phyloP scores from a whole-genome alignment of 345 rosid species.

The Crucihimalaya himalaica region DNA sequence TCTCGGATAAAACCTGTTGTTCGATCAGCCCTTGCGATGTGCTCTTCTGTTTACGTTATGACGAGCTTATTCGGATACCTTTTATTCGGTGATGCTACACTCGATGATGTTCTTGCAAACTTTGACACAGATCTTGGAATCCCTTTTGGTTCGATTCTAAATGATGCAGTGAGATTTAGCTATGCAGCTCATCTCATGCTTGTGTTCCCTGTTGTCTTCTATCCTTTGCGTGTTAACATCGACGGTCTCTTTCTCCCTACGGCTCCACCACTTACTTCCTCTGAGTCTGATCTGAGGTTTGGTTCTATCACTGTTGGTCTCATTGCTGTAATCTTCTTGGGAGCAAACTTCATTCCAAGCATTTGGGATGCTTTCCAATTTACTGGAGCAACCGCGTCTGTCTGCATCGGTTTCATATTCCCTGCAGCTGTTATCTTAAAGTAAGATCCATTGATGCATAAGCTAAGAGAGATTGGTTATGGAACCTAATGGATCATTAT shows the following conservation, averaged over 20 bases:
- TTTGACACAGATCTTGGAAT: slow-evolving; percentile 78
- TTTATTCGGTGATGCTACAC: slow-evolving; percentile 76
- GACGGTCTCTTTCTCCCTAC: slow-evolving; percentile 86
- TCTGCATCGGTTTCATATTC: slow-evolving; percentile 92
- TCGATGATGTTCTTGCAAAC: slow-evolving; percentile 91
- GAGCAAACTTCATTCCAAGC: slow-evolving; percentile 91
- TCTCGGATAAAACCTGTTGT: slow-evolving; percentile 69
- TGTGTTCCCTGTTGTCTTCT: slow-evolving; percentile 87
- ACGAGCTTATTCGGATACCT: slow-evolving; percentile 89
- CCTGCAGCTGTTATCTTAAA: slow-evolving; percentile 82
- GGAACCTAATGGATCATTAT: background rate
- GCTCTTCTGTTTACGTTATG: slow-evolving; percentile 72
- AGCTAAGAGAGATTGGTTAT: background rate
- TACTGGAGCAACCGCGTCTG: slow-evolving; percentile 93
- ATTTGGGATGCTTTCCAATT: slow-evolving; percentile 98
- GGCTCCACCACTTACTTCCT: slow-evolving; percentile 55
- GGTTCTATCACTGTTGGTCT: slow-evolving; percentile 61
- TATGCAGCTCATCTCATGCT: slow-evolving; percentile 91
- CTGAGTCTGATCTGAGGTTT: slow-evolving; percentile 59
- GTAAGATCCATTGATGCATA: slow-evolving; percentile 44
- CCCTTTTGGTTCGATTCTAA: slow-evolving; percentile 68
- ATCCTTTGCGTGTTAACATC: slow-evolving; percentile 74
- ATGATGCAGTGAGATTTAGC: slow-evolving; percentile 83
- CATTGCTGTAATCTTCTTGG: slow-evolving; percentile 61
- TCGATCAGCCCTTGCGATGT: slow-evolving; percentile 65